Evolutionary conservation across 768 basidiomycete species (phyloP), one percentile per base, ranked within the genome.

Genomic region (Mycena kentingensis): DNA sequence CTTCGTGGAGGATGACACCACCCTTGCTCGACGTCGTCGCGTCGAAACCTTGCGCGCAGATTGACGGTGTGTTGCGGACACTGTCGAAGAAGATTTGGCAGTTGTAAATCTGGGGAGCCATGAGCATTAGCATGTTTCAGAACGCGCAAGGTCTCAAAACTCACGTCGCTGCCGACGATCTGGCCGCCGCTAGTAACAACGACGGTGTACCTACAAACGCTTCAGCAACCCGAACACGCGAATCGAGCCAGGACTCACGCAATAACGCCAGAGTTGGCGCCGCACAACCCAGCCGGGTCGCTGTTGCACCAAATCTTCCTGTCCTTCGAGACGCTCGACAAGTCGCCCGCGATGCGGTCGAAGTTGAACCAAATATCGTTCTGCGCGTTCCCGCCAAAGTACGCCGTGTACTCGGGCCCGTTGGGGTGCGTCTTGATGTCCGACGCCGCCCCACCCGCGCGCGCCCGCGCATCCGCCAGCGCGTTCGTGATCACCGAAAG

Each of bases 291-390:
- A 24, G 42, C 42, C 8, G 21, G 11, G 22, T 24, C 53, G 1
- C 46, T 38, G 13, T 35, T 44, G 53, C 53, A 54, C 13, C 24
- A 18, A 11, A 54, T 54, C 52, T n/a, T 47, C 16, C 54, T 25
- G 24, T 47, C 49, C 3, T 49, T 49, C 19, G 49, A 51, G 6
- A 8, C 19, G 50, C 43, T 51, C 21, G 54, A 29, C 22, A 51
- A 16, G 24, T 55, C 54, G 3, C 52, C 53, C 3, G 53, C 47
- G 26, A 57, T 52, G 1, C 51, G 37, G 22, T 57, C 55, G 16
- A 57, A 24, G 41, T 48, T 52, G 31, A 46, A 57, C 55, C 55
- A 57, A n/a, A 57, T 52, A 16, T 46, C 51, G 27, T 13, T n/a
- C 45, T 52, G 44, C 8, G 12, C 18, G 45, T 52, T 52, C 10